A percentile compares a stretch with the other conserved stretches of the same genome.
Conservation (phyloP, 331 rosid species). For the Quercus lobata region DNA sequence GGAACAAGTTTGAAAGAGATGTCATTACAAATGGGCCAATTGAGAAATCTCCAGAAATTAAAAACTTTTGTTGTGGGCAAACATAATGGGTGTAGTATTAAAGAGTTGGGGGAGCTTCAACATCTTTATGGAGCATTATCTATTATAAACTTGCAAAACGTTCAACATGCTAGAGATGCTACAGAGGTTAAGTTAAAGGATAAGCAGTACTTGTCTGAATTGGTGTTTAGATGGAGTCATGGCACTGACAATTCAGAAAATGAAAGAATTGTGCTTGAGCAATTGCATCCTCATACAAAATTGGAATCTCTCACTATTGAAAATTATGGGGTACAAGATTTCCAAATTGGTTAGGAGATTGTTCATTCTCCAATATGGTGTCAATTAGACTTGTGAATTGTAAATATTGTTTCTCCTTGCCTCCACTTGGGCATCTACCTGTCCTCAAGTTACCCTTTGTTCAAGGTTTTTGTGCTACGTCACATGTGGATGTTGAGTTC, state of each 20-base stretch:
- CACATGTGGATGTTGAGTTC: slow-evolving; percentile 2
- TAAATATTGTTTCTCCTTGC: not conserved
- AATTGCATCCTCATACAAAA: slow-evolving; percentile 1
- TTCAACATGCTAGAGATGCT: not conserved
- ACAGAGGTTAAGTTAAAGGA: not conserved
- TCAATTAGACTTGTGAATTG: not conserved
- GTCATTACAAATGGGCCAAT: not conserved
- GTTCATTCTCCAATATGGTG: not conserved
- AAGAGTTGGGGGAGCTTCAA: not conserved
- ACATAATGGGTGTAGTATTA: not conserved
- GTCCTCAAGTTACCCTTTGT: not conserved
- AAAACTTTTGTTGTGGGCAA: not conserved
- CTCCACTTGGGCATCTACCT: slow-evolving; percentile 17
- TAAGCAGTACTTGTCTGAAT: slow-evolving; percentile 12
- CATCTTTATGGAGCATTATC: not conserved
- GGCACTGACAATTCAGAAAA: not conserved
- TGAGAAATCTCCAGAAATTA: not conserved
- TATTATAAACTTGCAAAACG: not conserved
- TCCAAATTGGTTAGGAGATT: not conserved
- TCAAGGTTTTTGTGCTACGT: not conserved
- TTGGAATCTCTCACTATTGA: not conserved
- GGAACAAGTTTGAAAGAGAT: not conserved
- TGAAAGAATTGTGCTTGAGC: slow-evolving; percentile 12
- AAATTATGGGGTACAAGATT: not conserved
- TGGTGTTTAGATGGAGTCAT: slow-evolving; percentile 15